Conservation (phyloP, 2,329 filamentous ascomycete genomes). For the Trichoderma arundinaceum region DNA sequence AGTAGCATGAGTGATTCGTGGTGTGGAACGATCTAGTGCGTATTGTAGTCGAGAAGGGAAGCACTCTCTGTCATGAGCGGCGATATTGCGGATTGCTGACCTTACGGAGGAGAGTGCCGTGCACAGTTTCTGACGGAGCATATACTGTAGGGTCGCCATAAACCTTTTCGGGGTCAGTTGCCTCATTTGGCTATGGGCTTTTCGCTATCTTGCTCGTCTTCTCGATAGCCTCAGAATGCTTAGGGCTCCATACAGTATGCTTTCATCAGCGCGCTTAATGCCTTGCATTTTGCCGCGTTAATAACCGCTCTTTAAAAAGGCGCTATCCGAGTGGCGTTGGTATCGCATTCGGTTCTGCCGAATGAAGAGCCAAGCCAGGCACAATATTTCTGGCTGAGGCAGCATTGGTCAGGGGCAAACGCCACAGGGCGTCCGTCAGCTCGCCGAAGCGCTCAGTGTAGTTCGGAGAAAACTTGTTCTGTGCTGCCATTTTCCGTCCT, state of each 20-base stretch:
- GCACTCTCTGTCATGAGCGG: no score
- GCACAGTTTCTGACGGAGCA: no score
- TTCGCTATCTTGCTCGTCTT: neutral
- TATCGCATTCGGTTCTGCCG: neutral
- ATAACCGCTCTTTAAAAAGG: neutral
- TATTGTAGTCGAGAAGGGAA: no score
- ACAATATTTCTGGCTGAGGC: conserved; percentile 1
- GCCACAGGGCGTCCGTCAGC: conserved; percentile 23
- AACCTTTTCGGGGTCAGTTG: neutral
- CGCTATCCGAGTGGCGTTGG: neutral
- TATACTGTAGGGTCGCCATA: no score
- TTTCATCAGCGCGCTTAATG: neutral
- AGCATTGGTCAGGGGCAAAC: conserved; percentile 18
- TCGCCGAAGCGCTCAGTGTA: neutral
- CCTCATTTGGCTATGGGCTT: neutral
- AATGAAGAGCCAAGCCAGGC: conserved; percentile 1
- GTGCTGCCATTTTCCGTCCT: neutral
- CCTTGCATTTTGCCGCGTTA: neutral
- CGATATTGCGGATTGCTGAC: no score
- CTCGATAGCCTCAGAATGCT: neutral
- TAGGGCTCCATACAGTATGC: conserved; percentile 3
- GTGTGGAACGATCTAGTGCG: no score
- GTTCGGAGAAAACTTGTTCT: neutral
- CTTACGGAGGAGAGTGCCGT: no score
- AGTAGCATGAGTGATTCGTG: no score